Conservation (phyloP, 164 flowering plant species). For the Nymphaea thermarum region DNA sequence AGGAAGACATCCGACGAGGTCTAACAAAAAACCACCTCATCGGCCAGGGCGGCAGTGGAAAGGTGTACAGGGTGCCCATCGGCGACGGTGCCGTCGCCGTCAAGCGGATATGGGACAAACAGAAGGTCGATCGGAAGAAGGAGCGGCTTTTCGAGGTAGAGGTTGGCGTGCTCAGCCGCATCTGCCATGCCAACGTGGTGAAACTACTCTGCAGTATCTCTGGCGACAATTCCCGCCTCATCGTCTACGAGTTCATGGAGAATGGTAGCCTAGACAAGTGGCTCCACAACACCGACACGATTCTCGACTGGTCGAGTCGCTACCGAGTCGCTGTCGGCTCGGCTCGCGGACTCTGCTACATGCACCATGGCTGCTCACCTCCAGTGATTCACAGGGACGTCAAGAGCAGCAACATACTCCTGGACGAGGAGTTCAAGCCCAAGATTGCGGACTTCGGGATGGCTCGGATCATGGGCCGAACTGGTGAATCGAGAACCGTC, state of each 20-base stretch:
- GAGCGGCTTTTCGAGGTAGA: conserved; percentile 67
- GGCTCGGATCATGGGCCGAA: conserved; percentile 48
- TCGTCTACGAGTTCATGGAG: conserved; percentile 85
- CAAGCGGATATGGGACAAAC: conserved; percentile 49
- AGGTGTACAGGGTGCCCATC: conserved; percentile 38
- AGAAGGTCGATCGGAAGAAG: conserved; percentile 22
- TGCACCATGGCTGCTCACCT: conserved; percentile 80
- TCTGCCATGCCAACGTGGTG: conserved; percentile 69
- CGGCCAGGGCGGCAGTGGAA: conserved; percentile 82
- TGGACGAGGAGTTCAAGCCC: conserved; percentile 64
- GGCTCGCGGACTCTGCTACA: conserved; percentile 76
- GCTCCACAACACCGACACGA: conserved; percentile 36
- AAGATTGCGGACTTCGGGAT: conserved; percentile 81
- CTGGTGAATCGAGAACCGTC: conserved; percentile 39
- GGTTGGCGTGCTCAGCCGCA: conserved; percentile 52
- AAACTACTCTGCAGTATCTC: conserved; percentile 73
- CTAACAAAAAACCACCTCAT: conserved; percentile 49
- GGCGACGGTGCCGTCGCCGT: conserved; percentile 55
- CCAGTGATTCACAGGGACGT: conserved; percentile 77
- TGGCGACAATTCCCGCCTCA: conserved; percentile 53
- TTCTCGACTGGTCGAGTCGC: conserved; percentile 66
- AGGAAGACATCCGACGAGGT: conserved; percentile 32
- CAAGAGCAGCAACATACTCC: conserved; percentile 75
- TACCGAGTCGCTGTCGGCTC: conserved; percentile 64
- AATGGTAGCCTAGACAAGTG: conserved; percentile 65